Evolutionary conservation across 495 filamentous ascomycete genomes (phyloP).

Genomic region (Aspergillus biplanus): DNA sequence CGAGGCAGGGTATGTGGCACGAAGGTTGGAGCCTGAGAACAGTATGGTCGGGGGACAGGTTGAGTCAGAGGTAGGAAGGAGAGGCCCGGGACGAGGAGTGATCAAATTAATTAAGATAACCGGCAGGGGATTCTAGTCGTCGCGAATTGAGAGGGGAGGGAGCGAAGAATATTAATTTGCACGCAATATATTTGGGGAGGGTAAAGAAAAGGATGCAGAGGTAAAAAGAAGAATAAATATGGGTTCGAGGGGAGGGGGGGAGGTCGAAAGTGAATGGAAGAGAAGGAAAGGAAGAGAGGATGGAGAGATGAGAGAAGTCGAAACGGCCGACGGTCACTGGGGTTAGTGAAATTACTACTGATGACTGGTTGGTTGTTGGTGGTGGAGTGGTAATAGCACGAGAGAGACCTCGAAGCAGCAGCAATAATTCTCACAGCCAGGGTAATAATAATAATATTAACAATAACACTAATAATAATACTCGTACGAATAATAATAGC

Average conservation of each 20-base stretch:
- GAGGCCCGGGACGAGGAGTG: background rate
- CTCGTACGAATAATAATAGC: conserved; percentile 7
- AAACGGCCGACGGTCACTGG: conserved; percentile 25
- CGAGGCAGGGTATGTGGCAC: conserved; percentile 1
- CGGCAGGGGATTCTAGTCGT: background rate
- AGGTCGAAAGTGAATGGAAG: conserved; percentile 13
- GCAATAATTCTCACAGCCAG: conserved; percentile 2
- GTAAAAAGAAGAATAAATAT: conserved; percentile 2
- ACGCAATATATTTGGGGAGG: background rate
- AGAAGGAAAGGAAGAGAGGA: conserved; percentile 26
- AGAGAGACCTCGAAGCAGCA: background rate
- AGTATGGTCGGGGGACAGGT: background rate
- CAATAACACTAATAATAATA: conserved; percentile 7
- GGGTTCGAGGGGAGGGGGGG: conserved; percentile 11
- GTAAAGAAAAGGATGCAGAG: background rate
- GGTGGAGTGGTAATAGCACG: background rate
- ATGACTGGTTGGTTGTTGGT: conserved; percentile 6
- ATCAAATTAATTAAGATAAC: background rate
- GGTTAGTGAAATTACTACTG: conserved; percentile 21
- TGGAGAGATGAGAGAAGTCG: conserved; percentile 27
- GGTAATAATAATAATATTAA: background rate
- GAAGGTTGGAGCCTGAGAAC: background rate
- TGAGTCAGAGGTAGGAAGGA: conserved; percentile 1
- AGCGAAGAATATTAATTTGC: too few relatives aligned
- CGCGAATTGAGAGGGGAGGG: background rate